A percentile compares a stretch with the other conserved stretches of the same genome.
These are phyloP conservation scores for Hanseniaspora sp. DNA, from an alignment of 1,139 yeast genomes.

Conservation along the genomic window DNA sequence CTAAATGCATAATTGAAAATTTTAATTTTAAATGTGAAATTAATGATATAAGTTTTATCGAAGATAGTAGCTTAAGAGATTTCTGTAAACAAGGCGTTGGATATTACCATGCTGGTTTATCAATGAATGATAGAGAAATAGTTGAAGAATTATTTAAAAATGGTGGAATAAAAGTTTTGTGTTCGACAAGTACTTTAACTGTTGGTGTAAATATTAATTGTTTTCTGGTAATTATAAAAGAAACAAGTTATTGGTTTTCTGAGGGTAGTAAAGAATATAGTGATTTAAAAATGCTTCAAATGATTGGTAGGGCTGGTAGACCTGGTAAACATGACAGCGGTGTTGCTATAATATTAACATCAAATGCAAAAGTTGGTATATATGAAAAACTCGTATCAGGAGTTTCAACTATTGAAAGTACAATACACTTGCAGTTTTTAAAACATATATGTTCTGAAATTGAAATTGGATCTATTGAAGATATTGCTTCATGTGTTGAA, in stretches of 20 bases:
- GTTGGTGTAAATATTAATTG: slow-evolving; percentile 98
- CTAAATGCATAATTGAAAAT: slow-evolving; percentile 31
- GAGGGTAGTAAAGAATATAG: slow-evolving; percentile 34
- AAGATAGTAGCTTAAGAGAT: slow-evolving; percentile 30
- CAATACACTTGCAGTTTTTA: slow-evolving; percentile 35
- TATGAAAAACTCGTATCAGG: slow-evolving; percentile 39
- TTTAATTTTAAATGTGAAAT: slow-evolving; percentile 15
- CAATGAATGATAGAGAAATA: slow-evolving; percentile 35
- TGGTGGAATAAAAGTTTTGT: slow-evolving; percentile 37
- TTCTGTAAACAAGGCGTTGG: slow-evolving; percentile 34
- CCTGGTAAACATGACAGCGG: slow-evolving; percentile 47
- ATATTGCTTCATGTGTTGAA: slow-evolving; percentile 34
- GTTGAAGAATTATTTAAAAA: slow-evolving; percentile 38
- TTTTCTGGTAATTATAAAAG: slow-evolving; percentile 83
- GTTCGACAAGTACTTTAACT: slow-evolving; percentile 54
- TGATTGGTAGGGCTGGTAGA: slow-evolving; percentile 49
- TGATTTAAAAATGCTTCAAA: slow-evolving; percentile 40
- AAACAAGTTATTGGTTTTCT: slow-evolving; percentile 44
- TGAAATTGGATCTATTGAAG: slow-evolving; percentile 34
- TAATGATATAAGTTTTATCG: background rate
- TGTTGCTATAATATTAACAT: slow-evolving; percentile 46
- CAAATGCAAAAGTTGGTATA: slow-evolving; percentile 28
- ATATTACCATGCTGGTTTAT: slow-evolving; percentile 50
- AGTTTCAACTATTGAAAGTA: slow-evolving; percentile 40
- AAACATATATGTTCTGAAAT: slow-evolving; percentile 45